A percentile compares a stretch with the other conserved stretches of the same genome.
phyloP scores from a whole-genome alignment of 352 stramenopile genomes.

The Phytophthora uliginosa region DNA sequence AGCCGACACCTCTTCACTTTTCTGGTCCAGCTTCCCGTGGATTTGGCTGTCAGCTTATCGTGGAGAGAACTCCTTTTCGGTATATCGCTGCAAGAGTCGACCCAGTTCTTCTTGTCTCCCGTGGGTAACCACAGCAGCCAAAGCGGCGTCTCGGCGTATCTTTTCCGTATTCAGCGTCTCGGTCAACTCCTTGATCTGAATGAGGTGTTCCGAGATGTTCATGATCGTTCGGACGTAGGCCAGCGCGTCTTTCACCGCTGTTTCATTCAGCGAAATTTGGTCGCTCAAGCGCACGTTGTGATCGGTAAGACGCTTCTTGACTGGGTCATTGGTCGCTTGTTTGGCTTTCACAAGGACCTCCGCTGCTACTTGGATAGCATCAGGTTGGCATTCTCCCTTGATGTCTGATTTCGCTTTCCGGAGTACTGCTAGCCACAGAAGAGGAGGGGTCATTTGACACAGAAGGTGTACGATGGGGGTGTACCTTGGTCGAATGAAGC shows the following conservation, averaged over 20 bases:
- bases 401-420: not conserved
- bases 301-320: not conserved
- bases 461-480: too few relatives aligned
- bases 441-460: too few relatives aligned
- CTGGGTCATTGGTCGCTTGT: not conserved
- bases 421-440: too few relatives aligned
- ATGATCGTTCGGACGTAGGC: not conserved
- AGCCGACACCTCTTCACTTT: too few relatives aligned
- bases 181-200: conserved; percentile 8
- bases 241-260: not conserved
- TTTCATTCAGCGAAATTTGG: not conserved
- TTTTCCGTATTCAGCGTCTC: conserved; percentile 4
- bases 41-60: too few relatives aligned
- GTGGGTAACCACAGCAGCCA: conserved; percentile 15
- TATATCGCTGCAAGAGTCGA: not conserved
- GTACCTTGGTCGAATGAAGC: too few relatives aligned
- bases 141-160: conserved; percentile 3
- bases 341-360: not conserved
- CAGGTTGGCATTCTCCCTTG: not conserved
- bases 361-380: not conserved
- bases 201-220: not conserved
- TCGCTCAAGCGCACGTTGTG: not conserved
- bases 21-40: too few relatives aligned
- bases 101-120: conserved; percentile 1
- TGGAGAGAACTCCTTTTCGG: too few relatives aligned